phyloP scores from a whole-genome alignment of 176 grass and related monocot genomes.

The Olyra latifolia region DNA sequence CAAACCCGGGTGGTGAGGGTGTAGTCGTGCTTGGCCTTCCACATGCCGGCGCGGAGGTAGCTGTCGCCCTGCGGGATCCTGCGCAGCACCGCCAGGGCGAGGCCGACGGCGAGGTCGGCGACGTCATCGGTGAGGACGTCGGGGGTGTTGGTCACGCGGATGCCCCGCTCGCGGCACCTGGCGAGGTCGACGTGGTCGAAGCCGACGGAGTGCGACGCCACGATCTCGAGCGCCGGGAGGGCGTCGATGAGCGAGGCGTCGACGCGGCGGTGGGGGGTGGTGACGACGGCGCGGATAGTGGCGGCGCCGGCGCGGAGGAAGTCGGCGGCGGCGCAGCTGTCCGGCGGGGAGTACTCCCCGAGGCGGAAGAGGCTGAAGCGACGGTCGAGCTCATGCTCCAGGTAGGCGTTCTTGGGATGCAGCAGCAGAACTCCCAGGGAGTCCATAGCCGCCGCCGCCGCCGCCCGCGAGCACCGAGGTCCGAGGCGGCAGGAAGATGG shows the following conservation, averaged over 20 bases:
- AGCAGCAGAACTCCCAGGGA: conserved; percentile 76
- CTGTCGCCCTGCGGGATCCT: conserved; percentile 59
- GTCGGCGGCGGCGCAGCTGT: conserved; percentile 20
- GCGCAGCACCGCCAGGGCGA: conserved; percentile 66
- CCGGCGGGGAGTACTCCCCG: conserved; percentile 50
- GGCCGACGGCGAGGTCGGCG: conserved; percentile 81
- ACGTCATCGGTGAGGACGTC: conserved; percentile 98
- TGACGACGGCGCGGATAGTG: conserved; percentile 70
- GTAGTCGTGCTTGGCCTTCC: conserved; percentile 51
- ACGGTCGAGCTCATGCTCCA: conserved; percentile 67
- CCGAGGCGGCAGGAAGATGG: no score
- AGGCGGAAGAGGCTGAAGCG: conserved; percentile 71
- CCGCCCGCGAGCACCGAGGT: background rate
- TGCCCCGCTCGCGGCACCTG: conserved; percentile 64
- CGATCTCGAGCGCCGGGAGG: conserved; percentile 75
- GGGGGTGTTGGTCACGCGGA: conserved; percentile 88
- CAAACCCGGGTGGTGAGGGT: conserved; percentile 60
- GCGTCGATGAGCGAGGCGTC: conserved; percentile 66
- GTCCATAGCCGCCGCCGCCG: conserved; percentile 69
- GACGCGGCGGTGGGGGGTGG: conserved; percentile 33
- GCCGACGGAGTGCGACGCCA: conserved; percentile 78
- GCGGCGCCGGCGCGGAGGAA: conserved; percentile 64
- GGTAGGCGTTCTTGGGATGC: conserved; percentile 61
- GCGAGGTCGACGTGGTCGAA: conserved; percentile 83
- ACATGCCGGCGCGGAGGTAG: conserved; percentile 56